A percentile compares a stretch with the other conserved stretches of the same genome.
phyloP scores from a whole-genome alignment of 2,329 filamentous ascomycete species.

The Boeremia exigua region DNA sequence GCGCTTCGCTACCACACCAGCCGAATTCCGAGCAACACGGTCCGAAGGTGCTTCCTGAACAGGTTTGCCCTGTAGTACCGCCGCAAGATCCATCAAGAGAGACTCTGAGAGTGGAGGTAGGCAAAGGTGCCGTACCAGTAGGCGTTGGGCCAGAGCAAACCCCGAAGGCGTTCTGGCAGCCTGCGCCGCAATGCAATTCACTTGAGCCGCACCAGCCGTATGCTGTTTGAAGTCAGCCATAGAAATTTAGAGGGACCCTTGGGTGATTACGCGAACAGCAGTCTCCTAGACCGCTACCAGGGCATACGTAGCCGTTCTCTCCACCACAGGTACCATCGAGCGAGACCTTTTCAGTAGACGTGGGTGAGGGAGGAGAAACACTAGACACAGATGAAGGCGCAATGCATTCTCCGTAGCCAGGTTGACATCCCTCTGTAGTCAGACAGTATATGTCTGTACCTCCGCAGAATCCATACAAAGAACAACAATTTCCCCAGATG shows the following conservation, averaged over 20 bases:
- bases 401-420: constrained; percentile 31
- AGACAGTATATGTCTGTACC: constrained; percentile 31
- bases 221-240: neutral
- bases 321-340: constrained; percentile 22
- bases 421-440: constrained; percentile 33
- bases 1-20: neutral
- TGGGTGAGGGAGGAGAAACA: constrained; percentile 8
- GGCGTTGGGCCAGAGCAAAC: constrained; percentile 10
- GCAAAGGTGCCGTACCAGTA: constrained; percentile 19
- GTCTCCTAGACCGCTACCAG: constrained; percentile 22
- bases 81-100: constrained; percentile 18
- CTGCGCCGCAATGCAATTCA: constrained; percentile 6
- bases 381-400: constrained; percentile 4
- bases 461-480: constrained; percentile 47
- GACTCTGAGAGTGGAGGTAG: constrained; percentile 13
- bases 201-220: constrained; percentile 23
- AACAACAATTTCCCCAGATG: constrained; percentile 18
- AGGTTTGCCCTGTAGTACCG: constrained; percentile 11
- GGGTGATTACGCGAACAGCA: constrained; percentile 23
- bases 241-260: too few species aligned
- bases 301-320: constrained; percentile 19
- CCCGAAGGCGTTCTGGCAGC: constrained; percentile 21
- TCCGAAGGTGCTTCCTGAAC: constrained; percentile 10
- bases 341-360: constrained; percentile 14
- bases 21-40: constrained; percentile 14